Evolutionary conservation across 2,329 filamentous ascomycete species (phyloP).

Genomic region (Colletotrichum acutatum): DNA sequence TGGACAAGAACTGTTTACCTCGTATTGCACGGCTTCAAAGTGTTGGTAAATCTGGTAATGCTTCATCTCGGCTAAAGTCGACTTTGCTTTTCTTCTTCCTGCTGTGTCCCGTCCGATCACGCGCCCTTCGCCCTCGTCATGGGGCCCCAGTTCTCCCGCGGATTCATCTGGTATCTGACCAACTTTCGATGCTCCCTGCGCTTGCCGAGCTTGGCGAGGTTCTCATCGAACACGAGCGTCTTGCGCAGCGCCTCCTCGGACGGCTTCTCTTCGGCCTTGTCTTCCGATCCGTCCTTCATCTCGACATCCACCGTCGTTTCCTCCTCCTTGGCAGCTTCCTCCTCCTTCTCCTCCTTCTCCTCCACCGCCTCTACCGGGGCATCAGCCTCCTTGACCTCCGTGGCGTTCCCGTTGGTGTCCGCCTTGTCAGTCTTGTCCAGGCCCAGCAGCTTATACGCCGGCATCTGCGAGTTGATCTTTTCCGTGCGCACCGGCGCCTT

Average conservation of each 20-base stretch:
- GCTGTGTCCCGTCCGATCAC: conserved; percentile 60
- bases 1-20: conserved; percentile 11
- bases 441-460: conserved; percentile 77
- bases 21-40: background rate
- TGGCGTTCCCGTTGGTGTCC: conserved; percentile 41
- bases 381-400: conserved; percentile 33
- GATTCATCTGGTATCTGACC: conserved; percentile 90
- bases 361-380: conserved; percentile 47
- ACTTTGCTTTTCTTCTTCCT: background rate
- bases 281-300: conserved; percentile 37
- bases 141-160: conserved; percentile 93
- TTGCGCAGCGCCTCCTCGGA: conserved; percentile 62
- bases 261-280: conserved; percentile 29
- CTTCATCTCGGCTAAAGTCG: conserved; percentile 7
- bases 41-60: background rate
- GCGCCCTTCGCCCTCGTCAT: conserved; percentile 69
- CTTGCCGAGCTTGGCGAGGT: conserved; percentile 78
- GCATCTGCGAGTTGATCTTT: conserved; percentile 74
- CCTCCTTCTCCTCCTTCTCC: conserved; percentile 36
- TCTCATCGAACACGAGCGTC: conserved; percentile 78
- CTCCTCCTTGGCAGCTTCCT: conserved; percentile 36
- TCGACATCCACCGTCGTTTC: conserved; percentile 52
- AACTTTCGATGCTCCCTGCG: conserved; percentile 75
- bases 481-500: conserved; percentile 80
- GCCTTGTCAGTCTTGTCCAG: conserved; percentile 46